Evolutionary conservation across 305 asterid species (phyloP), one percentile per base, ranked within the genome.

Genomic region (Andrographis paniculata): DNA sequence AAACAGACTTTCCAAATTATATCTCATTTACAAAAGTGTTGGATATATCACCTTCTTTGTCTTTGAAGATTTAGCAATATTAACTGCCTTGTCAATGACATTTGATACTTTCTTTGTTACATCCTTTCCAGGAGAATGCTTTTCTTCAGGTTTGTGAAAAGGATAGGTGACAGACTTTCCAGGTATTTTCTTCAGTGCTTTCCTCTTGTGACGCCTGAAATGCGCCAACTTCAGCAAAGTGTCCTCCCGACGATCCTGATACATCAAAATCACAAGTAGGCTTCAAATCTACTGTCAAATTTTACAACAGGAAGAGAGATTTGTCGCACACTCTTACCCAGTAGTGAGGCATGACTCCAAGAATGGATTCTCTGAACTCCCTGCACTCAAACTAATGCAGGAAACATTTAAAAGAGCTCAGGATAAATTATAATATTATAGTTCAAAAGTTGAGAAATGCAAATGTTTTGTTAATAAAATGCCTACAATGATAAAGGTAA

Each of bases 241-340:
- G 69, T 91, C 99, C 65, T 91, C 95, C 35, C 96, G 82, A 27
- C 84, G 94, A 57, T 91, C 99, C 99, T 91, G 83, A 60, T 53
- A 55, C 60, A 37, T 45, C 58, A 62, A 50, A 45, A 39, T 51
- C 49, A 60, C 17, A 30, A 36, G 27, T 51, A 52, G 45, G 59
- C 42, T 41, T 39, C 24, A 47, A 7, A 48, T 52, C 52, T 52
- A 41, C 49, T 17, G 38, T 33, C 19, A 36, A 23, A 57, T 42
- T 40, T 6, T 20, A 27, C 39, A 42, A 19, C 57, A 36, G 9
- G 38, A 24, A 46, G 20, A 30, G 30, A 56, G 48, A 56, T 18
- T 1, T 16, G 46, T 15, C 33, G 45, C 35, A 46, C 35, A 56
- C 50, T 63, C 87, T 63, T 70, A 89, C 96, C 96, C 99, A 91